phyloP scores from a whole-genome alignment of 345 rosid species.

The Clausena lansium region DNA sequence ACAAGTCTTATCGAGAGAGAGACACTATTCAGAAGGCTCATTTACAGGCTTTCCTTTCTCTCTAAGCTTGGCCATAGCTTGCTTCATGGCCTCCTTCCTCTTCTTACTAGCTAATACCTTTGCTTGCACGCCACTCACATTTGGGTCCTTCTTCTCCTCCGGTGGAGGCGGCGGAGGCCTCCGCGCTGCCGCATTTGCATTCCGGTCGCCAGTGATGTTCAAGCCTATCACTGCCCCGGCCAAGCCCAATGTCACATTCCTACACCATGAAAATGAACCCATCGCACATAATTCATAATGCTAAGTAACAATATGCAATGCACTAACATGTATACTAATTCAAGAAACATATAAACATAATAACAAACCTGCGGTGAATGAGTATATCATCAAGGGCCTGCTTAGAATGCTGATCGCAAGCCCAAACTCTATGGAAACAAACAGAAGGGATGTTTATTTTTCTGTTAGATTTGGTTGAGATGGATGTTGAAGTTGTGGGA shows the following conservation, averaged over 20 bases:
- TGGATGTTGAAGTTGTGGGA: slow-evolving; percentile 25
- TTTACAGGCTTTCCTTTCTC: slow-evolving; percentile 56
- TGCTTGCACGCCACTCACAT: slow-evolving; percentile 72
- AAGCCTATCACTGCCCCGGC: slow-evolving; percentile 44
- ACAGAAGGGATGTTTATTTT: slow-evolving; percentile 14
- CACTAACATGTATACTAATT: neutral
- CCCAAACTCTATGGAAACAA: slow-evolving; percentile 15
- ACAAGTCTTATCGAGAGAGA: neutral
- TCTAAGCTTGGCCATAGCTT: slow-evolving; percentile 51
- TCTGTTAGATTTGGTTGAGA: slow-evolving; percentile 14
- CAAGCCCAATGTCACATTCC: slow-evolving; percentile 46
- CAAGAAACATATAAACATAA: neutral
- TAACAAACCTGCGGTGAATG: slow-evolving; percentile 42
- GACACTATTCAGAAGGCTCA: slow-evolving; percentile 14
- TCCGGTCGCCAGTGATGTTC: slow-evolving; percentile 26
- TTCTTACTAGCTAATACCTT: slow-evolving; percentile 85
- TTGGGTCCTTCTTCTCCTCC: slow-evolving; percentile 67
- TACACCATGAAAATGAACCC: slow-evolving; percentile 17
- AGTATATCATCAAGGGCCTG: slow-evolving; percentile 22
- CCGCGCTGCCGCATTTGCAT: slow-evolving; percentile 56
- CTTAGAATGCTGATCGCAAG: slow-evolving; percentile 12
- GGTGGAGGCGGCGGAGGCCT: slow-evolving; percentile 67
- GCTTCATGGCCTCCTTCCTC: slow-evolving; percentile 56
- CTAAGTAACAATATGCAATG: neutral
- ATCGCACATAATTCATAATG: neutral